These are phyloP conservation scores for Aquilaria agallochum DNA, from an alignment of 441 rosid species.

Conservation along the genomic window DNA sequence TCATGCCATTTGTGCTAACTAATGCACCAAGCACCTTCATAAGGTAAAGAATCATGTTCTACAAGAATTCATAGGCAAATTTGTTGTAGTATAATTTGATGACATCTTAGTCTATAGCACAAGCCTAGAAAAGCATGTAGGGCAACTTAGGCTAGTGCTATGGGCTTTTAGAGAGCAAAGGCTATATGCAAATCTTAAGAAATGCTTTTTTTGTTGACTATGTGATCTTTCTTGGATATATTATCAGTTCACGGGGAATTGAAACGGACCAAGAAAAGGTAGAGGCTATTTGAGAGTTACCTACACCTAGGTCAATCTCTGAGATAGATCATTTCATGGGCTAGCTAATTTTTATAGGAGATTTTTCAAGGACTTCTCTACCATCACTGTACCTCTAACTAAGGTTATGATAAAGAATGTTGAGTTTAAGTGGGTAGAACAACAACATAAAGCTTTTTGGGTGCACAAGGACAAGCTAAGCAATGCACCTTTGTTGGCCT, in stretches of 20 bases:
- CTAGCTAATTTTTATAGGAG: neutral
- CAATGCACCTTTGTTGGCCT: neutral
- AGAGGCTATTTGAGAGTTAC: neutral
- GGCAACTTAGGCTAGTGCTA: neutral
- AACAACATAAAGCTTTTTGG: neutral
- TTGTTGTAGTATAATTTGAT: neutral
- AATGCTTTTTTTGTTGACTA: neutral
- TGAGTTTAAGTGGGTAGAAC: neutral
- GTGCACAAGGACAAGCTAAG: neutral
- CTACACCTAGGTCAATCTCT: neutral
- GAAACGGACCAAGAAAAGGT: neutral
- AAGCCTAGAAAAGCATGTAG: neutral
- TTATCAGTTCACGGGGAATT: neutral
- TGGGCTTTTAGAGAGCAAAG: neutral
- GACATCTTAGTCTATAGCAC: too few relatives aligned
- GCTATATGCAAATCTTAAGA: neutral
- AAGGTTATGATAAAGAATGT: neutral
- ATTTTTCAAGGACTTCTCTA: neutral
- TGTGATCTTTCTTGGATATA: neutral
- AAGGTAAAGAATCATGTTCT: neutral
- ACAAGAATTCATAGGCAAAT: neutral
- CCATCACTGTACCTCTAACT: neutral
- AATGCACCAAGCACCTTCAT: constrained; percentile 2
- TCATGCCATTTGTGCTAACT: neutral
- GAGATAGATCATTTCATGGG: neutral